phyloP scores from a whole-genome alignment of 495 filamentous ascomycete genomes.

The Zalerion maritima region DNA sequence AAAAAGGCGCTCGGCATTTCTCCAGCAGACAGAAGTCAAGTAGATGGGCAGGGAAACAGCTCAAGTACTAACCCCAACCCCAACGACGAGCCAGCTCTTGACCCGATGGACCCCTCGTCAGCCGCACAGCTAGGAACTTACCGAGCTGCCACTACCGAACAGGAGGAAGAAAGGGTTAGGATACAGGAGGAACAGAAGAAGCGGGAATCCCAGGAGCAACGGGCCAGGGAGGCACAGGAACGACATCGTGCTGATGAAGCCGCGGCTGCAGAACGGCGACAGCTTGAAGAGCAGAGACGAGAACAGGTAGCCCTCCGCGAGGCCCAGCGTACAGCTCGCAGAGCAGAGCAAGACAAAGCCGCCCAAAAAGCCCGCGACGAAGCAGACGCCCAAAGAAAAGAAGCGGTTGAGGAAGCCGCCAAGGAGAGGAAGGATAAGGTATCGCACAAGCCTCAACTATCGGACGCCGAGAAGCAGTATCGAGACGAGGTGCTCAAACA shows the following conservation, averaged over 20 bases:
- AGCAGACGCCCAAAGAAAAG: slow-evolving; percentile 18
- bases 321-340: slow-evolving; percentile 14
- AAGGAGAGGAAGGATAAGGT: slow-evolving; percentile 16
- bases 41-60: slow-evolving; percentile 1
- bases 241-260: too few relatives aligned
- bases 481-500: slow-evolving; percentile 33
- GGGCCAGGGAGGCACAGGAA: too few relatives aligned
- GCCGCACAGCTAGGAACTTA: too few relatives aligned
- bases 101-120: slow-evolving; percentile 6
- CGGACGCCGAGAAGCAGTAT: slow-evolving; percentile 21
- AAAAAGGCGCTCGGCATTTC: slow-evolving; percentile 17
- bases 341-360: slow-evolving; percentile 18
- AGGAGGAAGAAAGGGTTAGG: too few relatives aligned
- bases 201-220: too few relatives aligned
- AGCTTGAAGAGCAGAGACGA: too few relatives aligned
- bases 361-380: slow-evolving; percentile 14
- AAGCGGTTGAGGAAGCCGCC: slow-evolving; percentile 20
- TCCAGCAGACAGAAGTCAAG: slow-evolving; percentile 1
- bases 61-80: not conserved
- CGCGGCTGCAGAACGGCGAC: too few relatives aligned
- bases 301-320: slow-evolving; percentile 12
- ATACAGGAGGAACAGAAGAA: too few relatives aligned
- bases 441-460: slow-evolving; percentile 8
- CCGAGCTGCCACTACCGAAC: too few relatives aligned
- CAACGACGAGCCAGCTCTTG: slow-evolving; percentile 4